Base-by-base conservation (phyloP, 1,284 basidiomycete species). In the Tilletia indica region DNA sequence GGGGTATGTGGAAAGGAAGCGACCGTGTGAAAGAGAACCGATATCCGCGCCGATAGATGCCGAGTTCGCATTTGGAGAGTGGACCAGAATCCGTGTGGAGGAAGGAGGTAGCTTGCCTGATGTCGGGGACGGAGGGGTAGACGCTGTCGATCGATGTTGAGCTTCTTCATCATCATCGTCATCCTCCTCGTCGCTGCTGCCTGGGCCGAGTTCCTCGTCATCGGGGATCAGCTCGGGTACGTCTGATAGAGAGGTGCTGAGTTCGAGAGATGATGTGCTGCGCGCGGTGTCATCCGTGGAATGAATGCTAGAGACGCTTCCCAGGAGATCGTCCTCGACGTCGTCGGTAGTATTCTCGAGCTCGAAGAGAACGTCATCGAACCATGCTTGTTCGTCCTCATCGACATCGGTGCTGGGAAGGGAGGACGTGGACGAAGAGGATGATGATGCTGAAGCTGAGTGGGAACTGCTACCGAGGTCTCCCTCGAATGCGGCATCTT, bases 291-390 rank as follows among this genome's bases (percentile, higher is more conserved):
- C 61, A 19, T 19, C 16, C 12, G 51, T 8, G 16, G 51, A 19
- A 25, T 19, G 21, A 25, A 25, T 1, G 51, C 19, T 25, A 54
- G 61, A 36, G 38, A 64, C 31, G 38, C 61, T 64, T 9, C 14
- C 61, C 34, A 64, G 61, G 21, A 64, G 61, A 16, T 25, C 31
- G 61, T 19, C 36, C 14, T 38, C 61, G 39, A 5, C 34, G 8
- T 36, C 31, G 16, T 38, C 61, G 34, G 4, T 9, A 19, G 16
- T 38, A 21, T 34, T 6, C 36, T 64, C 61, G 61, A 64, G 61
- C 61, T 64, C 61, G 16, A 34, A 64, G 36, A 64, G 61, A 36
- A 64, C 36, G 31, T 64, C 61, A 36, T 64, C 61, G 61, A 64
- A 64, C 61, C 61, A 64, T 9, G 61, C 61, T 21, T 64, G 61